These are phyloP conservation scores for Starmerella cellae DNA, from an alignment of 805 yeast genomes.

Conservation along the genomic window DNA sequence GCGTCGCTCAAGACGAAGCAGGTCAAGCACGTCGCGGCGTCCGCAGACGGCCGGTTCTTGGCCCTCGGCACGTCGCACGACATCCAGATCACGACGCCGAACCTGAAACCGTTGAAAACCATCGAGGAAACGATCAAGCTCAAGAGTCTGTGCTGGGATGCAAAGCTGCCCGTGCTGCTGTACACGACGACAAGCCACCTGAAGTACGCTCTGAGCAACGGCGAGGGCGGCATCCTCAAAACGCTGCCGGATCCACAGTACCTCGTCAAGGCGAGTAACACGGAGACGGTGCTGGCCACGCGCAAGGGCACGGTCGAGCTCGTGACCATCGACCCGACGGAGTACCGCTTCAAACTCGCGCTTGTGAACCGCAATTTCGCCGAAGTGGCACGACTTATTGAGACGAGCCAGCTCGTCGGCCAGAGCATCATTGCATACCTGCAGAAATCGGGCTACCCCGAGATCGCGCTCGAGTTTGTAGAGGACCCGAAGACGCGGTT, in stretches of 20 bases:
- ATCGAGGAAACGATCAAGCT: constrained; percentile 94
- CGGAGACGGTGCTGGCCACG: constrained; percentile 63
- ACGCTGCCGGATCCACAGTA: constrained; percentile 83
- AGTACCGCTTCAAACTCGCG: constrained; percentile 90
- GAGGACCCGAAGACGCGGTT: constrained; percentile 93
- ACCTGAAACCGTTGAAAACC: constrained; percentile 61
- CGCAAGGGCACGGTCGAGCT: constrained; percentile 75
- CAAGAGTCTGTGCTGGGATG: constrained; percentile 97
- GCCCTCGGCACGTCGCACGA: constrained; percentile 88
- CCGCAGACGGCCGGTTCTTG: constrained; percentile 69
- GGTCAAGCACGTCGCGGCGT: constrained; percentile 78
- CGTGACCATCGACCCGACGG: constrained; percentile 82
- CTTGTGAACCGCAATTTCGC: constrained; percentile 76
- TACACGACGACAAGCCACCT: constrained; percentile 93
- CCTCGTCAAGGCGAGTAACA: constrained; percentile 53
- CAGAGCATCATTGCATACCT: constrained; percentile 91
- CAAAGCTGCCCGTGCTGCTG: constrained; percentile 63
- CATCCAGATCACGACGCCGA: constrained; percentile 64
- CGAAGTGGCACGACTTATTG: constrained; percentile 82
- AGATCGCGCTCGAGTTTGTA: constrained; percentile 91
- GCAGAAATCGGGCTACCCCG: constrained; percentile 93
- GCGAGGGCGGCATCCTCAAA: constrained; percentile 88
- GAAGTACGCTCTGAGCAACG: constrained; percentile 83
- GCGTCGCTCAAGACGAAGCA: constrained; percentile 56
- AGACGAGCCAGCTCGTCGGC: constrained; percentile 83